A percentile compares a stretch with the other conserved stretches of the same genome.
phyloP scores from a whole-genome alignment of 352 stramenopile genomes.

The Poterioochromonas sp. region DNA sequence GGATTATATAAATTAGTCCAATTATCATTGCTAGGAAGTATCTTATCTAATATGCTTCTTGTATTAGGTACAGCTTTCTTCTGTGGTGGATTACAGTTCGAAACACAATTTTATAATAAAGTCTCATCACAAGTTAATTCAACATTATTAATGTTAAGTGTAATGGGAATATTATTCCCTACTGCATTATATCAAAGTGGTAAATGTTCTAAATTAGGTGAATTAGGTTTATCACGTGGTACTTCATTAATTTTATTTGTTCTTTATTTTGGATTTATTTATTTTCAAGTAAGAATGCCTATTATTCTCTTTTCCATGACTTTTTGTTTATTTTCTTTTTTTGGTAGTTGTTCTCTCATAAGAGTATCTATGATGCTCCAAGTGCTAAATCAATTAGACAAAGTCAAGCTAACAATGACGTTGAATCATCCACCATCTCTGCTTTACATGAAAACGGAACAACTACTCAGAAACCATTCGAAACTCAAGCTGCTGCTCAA shows the following conservation, averaged over 20 bases:
- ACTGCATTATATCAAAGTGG: background rate
- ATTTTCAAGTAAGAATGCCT: slow-evolving; percentile 57
- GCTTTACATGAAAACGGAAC: too few relatives aligned
- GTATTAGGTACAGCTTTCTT: slow-evolving; percentile 74
- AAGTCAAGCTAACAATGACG: too few relatives aligned
- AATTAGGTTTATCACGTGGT: background rate
- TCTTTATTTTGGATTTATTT: slow-evolving; percentile 62
- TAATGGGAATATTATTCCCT: slow-evolving; percentile 12
- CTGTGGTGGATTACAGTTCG: slow-evolving; percentile 52
- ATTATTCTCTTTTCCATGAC: background rate
- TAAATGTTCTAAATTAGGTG: background rate
- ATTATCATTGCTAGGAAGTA: slow-evolving; percentile 69
- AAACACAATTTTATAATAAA: slow-evolving; percentile 71
- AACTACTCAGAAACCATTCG: too few relatives aligned
- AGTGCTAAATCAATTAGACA: too few relatives aligned
- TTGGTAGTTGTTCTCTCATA: background rate
- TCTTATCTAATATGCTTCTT: slow-evolving; percentile 73
- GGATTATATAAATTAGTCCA: slow-evolving; percentile 71
- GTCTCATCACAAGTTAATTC: slow-evolving; percentile 52
- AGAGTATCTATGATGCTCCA: too few relatives aligned
- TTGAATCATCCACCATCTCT: too few relatives aligned
- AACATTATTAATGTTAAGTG: slow-evolving; percentile 38
- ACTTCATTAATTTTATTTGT: background rate
- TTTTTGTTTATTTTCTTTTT: background rate
- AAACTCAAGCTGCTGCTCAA: too few relatives aligned